Evolutionary conservation across 1,139 yeast genomes (phyloP).

Genomic region (Hyphopichia khmerensis): DNA sequence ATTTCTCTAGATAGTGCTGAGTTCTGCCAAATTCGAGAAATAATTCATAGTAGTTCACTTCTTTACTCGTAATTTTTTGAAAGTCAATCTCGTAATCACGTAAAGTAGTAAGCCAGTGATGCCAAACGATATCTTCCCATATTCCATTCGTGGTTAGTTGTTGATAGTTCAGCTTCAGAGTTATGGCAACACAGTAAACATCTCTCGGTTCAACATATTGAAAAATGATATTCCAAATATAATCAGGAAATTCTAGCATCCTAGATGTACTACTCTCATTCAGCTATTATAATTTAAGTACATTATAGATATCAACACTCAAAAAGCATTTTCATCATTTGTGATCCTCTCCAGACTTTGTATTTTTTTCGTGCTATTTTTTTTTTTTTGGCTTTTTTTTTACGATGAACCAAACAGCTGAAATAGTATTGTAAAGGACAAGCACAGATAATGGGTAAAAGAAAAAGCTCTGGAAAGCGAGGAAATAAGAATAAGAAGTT

Average conservation of each 20-base stretch:
- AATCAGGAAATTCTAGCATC: not conserved
- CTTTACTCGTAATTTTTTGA: not conserved
- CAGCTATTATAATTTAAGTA: no score
- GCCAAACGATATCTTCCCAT: not conserved
- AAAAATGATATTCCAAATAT: not conserved
- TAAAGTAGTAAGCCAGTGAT: not conserved
- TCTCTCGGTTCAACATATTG: not conserved
- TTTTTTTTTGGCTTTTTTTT: not conserved
- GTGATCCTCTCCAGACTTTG: no score
- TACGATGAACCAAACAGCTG: not conserved
- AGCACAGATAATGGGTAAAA: constrained; percentile 23
- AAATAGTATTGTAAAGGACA: not conserved
- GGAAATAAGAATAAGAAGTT: constrained; percentile 34
- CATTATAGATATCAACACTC: no score
- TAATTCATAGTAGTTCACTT: not conserved
- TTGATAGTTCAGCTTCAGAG: not conserved
- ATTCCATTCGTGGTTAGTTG: not conserved
- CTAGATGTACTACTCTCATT: no score
- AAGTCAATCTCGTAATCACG: not conserved
- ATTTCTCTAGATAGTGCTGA: not conserved
- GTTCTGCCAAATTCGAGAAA: not conserved
- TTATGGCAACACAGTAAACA: not conserved
- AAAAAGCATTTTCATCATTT: no score
- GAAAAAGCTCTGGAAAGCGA: constrained; percentile 12
- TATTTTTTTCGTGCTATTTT: not conserved